A percentile compares a stretch with the other conserved stretches of the same genome.
Conservation (phyloP, 2,329 filamentous ascomycete species). For the Cladosporium sp. region DNA sequence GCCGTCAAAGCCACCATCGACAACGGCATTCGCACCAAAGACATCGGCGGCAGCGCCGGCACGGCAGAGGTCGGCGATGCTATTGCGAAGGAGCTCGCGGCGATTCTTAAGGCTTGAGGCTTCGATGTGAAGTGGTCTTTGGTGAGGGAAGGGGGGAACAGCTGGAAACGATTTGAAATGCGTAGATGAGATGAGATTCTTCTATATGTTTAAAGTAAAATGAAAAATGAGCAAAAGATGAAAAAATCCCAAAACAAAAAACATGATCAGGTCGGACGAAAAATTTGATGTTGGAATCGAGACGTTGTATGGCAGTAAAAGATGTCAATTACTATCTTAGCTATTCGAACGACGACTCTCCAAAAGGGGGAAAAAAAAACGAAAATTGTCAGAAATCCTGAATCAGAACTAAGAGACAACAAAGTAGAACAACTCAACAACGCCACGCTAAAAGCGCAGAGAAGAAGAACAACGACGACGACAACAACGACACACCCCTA, state of each 20-base stretch:
- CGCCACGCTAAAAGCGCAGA: background rate
- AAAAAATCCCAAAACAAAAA: background rate
- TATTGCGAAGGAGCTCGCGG: constrained; percentile 63
- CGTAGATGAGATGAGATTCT: background rate
- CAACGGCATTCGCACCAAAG: constrained; percentile 69
- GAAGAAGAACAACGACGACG: background rate
- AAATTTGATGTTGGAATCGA: too few relatives aligned
- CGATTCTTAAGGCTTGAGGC: constrained; percentile 6
- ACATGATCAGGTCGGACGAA: background rate
- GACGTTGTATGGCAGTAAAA: too few relatives aligned
- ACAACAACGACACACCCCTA: too few relatives aligned
- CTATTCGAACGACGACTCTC: too few relatives aligned
- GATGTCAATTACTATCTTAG: too few relatives aligned
- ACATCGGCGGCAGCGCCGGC: constrained; percentile 72
- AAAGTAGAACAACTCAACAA: background rate
- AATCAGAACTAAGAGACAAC: too few relatives aligned
- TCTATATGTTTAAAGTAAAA: too few relatives aligned
- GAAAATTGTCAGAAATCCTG: too few relatives aligned
- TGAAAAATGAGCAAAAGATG: too few relatives aligned
- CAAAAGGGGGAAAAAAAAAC: too few relatives aligned
- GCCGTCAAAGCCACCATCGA: constrained; percentile 79
- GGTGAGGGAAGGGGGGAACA: background rate
- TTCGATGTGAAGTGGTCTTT: too few relatives aligned
- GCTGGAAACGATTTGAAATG: background rate
- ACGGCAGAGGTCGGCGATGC: constrained; percentile 82